phyloP scores from a whole-genome alignment of 2,329 filamentous ascomycete genomes.

The Pseudogymnoascus sp. region DNA sequence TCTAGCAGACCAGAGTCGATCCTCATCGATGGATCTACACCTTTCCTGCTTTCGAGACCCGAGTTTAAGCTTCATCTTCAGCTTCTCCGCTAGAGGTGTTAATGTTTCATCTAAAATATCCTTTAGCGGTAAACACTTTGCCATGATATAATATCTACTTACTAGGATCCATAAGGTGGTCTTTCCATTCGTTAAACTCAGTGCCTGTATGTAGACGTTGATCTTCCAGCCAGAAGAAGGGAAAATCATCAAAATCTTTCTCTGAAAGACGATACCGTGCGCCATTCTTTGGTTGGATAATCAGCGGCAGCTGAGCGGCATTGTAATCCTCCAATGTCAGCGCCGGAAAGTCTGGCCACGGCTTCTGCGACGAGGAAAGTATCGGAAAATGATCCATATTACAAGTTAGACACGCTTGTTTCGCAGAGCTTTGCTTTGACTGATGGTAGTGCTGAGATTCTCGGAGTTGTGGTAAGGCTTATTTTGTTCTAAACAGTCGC shows the following conservation, averaged over 20 bases:
- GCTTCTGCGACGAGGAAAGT: neutral
- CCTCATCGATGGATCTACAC: neutral
- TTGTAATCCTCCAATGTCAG: conserved; percentile 4
- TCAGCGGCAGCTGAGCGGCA: neutral
- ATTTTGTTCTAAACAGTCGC: neutral
- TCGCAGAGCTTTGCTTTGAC: neutral
- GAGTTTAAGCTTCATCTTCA: neutral
- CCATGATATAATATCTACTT: neutral
- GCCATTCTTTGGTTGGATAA: neutral
- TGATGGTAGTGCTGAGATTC: neutral
- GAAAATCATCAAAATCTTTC: neutral
- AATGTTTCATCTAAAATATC: neutral
- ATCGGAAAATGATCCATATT: neutral
- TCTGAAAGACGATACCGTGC: neutral
- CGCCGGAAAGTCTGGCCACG: conserved; percentile 2
- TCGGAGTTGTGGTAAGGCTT: neutral
- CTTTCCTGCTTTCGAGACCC: neutral
- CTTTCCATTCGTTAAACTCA: neutral
- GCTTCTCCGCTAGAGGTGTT: neutral
- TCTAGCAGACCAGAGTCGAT: neutral
- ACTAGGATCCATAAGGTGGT: neutral
- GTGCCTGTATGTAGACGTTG: neutral
- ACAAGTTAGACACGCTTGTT: neutral
- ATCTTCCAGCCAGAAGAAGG: conserved; percentile 4
- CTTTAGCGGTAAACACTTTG: neutral